These are phyloP conservation scores for Phytopythium chamaehyphon DNA, from an alignment of 352 stramenopile genomes.

Conservation along the genomic window DNA sequence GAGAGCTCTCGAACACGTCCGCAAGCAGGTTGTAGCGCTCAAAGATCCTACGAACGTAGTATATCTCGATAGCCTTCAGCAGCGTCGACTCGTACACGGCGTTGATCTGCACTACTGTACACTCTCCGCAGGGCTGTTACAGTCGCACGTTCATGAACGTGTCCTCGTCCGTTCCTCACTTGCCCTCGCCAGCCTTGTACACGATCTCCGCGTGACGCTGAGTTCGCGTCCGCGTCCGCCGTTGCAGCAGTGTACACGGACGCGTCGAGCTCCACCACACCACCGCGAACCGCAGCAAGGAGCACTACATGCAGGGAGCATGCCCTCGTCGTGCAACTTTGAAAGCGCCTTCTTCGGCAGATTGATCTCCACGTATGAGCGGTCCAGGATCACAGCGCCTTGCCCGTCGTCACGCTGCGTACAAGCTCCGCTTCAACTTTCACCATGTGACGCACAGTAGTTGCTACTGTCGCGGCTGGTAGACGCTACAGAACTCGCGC, in stretches of 20 bases:
- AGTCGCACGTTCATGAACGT: conserved; percentile 44
- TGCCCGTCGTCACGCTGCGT: too few relatives aligned
- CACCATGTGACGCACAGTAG: too few relatives aligned
- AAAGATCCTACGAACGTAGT: conserved; percentile 39
- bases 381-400: too few relatives aligned
- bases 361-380: too few relatives aligned
- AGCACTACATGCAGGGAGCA: conserved; percentile 58
- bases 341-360: too few relatives aligned
- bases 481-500: too few relatives aligned
- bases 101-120: conserved; percentile 43
- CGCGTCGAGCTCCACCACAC: conserved; percentile 36
- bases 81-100: conserved; percentile 42
- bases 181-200: conserved; percentile 57
- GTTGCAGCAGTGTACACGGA: conserved; percentile 47
- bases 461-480: too few relatives aligned
- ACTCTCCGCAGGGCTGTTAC: conserved; percentile 34
- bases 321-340: too few relatives aligned
- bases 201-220: too few relatives aligned
- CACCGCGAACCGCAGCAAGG: conserved; percentile 37
- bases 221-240: conserved; percentile 38
- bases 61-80: conserved; percentile 47
- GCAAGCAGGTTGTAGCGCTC: conserved; percentile 22
- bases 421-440: too few relatives aligned
- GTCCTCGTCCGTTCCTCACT: conserved; percentile 53
- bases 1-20: background rate